These are phyloP conservation scores for Cladosporium cucumerinum DNA, from an alignment of 2,329 filamentous ascomycete genomes.

Conservation along the genomic window DNA sequence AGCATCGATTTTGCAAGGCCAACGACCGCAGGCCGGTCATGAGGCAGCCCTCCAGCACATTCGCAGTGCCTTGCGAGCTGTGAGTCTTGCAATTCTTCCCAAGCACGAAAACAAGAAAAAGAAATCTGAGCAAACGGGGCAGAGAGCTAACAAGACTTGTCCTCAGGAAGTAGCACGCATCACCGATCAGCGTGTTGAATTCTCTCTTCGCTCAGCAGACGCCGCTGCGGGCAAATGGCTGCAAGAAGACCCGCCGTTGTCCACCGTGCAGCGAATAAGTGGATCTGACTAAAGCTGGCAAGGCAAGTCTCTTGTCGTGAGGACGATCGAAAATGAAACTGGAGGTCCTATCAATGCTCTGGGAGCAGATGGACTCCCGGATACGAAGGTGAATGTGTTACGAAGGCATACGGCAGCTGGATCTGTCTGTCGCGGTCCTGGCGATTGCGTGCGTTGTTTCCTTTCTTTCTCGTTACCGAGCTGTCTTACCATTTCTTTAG, in stretches of 20 bases:
- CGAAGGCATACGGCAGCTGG: conserved; percentile 4
- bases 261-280: conserved; percentile 26
- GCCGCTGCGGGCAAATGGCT: conserved; percentile 59
- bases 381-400: not conserved
- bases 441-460: not conserved
- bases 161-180: conserved; percentile 55
- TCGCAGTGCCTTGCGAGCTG: conserved; percentile 45
- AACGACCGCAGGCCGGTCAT: conserved; percentile 48
- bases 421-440: conserved; percentile 3
- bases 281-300: not conserved
- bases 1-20: conserved; percentile 49
- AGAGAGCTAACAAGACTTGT: not conserved
- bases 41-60: conserved; percentile 48
- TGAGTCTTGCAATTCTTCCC: conserved; percentile 21
- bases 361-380: not conserved
- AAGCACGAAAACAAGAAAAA: not conserved
- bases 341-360: not conserved
- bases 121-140: not conserved
- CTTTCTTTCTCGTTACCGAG: not conserved
- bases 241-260: conserved; percentile 56
- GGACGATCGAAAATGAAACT: not conserved
- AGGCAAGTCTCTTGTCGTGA: not conserved
- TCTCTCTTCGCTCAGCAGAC: conserved; percentile 55
- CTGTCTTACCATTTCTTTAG: not conserved
- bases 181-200: conserved; percentile 56